Percentiles rank a stretch among this genome's conserved stretches.
phyloP scores from a whole-genome alignment of 495 filamentous ascomycete genomes.

The Penicillium canescens region DNA sequence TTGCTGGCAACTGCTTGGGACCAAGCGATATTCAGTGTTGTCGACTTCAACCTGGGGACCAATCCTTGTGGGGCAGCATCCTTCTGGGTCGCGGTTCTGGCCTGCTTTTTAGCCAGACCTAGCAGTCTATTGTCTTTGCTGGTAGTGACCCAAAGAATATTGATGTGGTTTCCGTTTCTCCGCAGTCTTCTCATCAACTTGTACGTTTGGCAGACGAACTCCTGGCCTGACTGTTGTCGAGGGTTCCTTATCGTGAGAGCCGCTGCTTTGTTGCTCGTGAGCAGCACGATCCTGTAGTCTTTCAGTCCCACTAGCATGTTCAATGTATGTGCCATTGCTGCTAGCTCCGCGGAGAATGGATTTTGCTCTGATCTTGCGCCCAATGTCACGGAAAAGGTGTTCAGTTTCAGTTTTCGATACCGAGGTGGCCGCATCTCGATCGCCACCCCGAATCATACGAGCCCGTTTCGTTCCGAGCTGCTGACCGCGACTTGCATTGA shows the following conservation, averaged over 20 bases:
- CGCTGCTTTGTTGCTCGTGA: constrained; percentile 19
- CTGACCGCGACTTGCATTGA: constrained; percentile 7
- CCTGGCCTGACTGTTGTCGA: constrained; percentile 22
- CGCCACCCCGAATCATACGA: constrained; percentile 14
- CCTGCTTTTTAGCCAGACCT: constrained; percentile 25
- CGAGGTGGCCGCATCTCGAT: constrained; percentile 13
- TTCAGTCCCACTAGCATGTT: constrained; percentile 11
- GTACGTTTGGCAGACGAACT: constrained; percentile 18
- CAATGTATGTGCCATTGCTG: constrained; percentile 5
- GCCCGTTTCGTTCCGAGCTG: constrained; percentile 14
- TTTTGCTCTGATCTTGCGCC: constrained; percentile 13
- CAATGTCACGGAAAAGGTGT: constrained; percentile 9
- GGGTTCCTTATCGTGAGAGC: constrained; percentile 13
- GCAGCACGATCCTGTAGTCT: constrained; percentile 8
- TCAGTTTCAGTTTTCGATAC: constrained; percentile 13
- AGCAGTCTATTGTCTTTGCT: constrained; percentile 19
- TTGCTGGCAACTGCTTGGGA: too few relatives aligned
- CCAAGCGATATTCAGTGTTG: too few relatives aligned
- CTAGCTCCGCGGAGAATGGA: constrained; percentile 13
- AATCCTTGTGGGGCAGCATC: constrained; percentile 10
- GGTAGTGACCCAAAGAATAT: constrained; percentile 14
- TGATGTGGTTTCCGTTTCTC: constrained; percentile 21
- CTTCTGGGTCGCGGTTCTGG: constrained; percentile 17
- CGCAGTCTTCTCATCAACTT: constrained; percentile 21
- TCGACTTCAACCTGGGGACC: constrained; percentile 12